Evolutionary conservation across 305 asterid genomes (phyloP).

Genomic region (Fraxinus sp.): DNA sequence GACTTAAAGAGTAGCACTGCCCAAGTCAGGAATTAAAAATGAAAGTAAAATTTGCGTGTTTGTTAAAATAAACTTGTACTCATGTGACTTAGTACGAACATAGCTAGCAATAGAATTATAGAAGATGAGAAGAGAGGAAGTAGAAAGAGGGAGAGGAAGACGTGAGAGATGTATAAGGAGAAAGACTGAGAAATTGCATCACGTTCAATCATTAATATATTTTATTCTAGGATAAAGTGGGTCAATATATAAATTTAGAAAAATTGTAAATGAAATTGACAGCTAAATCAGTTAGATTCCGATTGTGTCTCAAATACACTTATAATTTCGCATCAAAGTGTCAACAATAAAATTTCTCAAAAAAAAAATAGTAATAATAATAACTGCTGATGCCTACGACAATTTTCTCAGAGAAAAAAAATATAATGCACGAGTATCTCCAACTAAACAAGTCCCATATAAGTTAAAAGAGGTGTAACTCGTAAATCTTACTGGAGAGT

Average conservation of each 20-base stretch:
- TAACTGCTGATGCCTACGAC: background rate
- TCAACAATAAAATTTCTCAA: background rate
- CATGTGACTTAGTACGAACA: background rate
- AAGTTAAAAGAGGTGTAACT: slow-evolving; percentile 9
- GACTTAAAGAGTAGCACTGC: slow-evolving; percentile 62
- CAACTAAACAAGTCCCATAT: slow-evolving; percentile 3
- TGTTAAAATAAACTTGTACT: background rate
- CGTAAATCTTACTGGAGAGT: slow-evolving; percentile 85
- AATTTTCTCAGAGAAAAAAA: slow-evolving; percentile 3
- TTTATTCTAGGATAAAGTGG: background rate
- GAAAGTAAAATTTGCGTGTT: slow-evolving; percentile 21
- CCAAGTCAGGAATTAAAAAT: slow-evolving; percentile 35
- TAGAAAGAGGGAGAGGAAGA: background rate
- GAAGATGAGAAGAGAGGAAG: background rate
- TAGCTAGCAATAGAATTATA: background rate
- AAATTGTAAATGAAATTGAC: background rate
- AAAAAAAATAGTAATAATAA: background rate
- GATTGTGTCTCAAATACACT: background rate
- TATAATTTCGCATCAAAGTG: background rate
- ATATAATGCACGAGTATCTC: slow-evolving; percentile 3
- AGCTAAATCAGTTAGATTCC: background rate
- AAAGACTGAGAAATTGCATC: background rate
- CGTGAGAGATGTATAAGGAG: background rate
- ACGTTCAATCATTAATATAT: background rate
- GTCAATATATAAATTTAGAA: background rate